Evolutionary conservation across 2,329 filamentous ascomycete genomes (phyloP), one percentile per base, ranked within the genome.

Genomic region (Xylaria multiplex): DNA sequence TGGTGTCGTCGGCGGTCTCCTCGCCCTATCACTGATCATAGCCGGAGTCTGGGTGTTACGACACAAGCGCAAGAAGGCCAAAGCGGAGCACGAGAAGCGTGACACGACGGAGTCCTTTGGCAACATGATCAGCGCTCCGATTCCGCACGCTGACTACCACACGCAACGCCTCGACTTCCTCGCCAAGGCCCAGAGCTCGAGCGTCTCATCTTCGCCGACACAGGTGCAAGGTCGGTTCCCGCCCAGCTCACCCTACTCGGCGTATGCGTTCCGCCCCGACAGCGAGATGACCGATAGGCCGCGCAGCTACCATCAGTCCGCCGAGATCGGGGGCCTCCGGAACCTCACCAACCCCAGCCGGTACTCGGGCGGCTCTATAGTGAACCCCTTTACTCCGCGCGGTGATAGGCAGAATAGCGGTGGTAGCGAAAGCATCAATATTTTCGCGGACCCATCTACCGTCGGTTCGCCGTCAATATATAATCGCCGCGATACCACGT

Each of bases 221-320:
- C 63, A 52, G 7, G 46, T 54, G 16, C 64, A 69, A 19, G 48
- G 32, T 6, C 62, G 59, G 59, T 74, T 74, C 65, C 67, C 71
- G 27, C 73, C 72, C 22, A 64, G 66, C 63, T 72, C 70, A 19
- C 73, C 74, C 6, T 73, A 73, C 57, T 65, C 70, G 46, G 59
- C 70, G 1, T 73, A 66, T 57, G 50, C 68, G 16, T 64, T 63
- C 14, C 71, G 74, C 14, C 70, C 64, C 19, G 71, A 68, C 46
- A 72, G 72, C 68, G 48, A 68, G 62, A 69, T 71, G 67, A 66
- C 65, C 7, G 69, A 72, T 42, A 62, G 49, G 6, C 71, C 70
- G 43, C 73, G 75, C 46, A 74, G 71, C 61, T 69, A 75, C 65
- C 75, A 77, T 67, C 24, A 54, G 7, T 76, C 74, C 4, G 75